Evolutionary conservation across 73 alveolate genomes (phyloP), one percentile per base, ranked within the genome.

Genomic region (Durusdinium trenchii): DNA sequence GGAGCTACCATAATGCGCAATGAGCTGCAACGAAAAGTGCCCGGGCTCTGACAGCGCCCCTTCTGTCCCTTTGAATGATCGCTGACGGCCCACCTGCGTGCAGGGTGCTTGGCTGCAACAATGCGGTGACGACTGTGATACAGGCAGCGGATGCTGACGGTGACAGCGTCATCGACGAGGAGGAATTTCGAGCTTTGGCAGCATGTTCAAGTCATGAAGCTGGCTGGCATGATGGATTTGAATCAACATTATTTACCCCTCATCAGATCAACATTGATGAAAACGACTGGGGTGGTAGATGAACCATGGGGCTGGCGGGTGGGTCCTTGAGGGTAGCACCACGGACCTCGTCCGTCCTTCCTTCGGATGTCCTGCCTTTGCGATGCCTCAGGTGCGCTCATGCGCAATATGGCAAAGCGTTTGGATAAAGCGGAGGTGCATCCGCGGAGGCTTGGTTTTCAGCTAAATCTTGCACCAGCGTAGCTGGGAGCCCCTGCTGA

Each of bases 31-130:
- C n/a, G n/a, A n/a, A n/a, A n/a, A n/a, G n/a, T n/a, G n/a, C n/a
- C n/a, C n/a, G n/a, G n/a, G n/a, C n/a, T n/a, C n/a, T n/a, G n/a
- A n/a, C n/a, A n/a, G n/a, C n/a, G n/a, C n/a, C n/a, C n/a, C n/a
- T n/a, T n/a, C n/a, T n/a, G n/a, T n/a, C n/a, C n/a, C n/a, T n/a
- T n/a, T n/a, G n/a, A n/a, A n/a, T n/a, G n/a, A n/a, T n/a, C n/a
- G n/a, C n/a, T n/a, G n/a, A n/a, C n/a, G n/a, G n/a, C n/a, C n/a
- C n/a, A n/a, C n/a, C n/a, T n/a, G n/a, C 52, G n/a, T 14, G 75
- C 78, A 91, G 97, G 97, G 97, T 91, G 97, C 76, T 91, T 38
- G 97, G 97, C 40, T 91, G 97, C 97, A 91, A 36, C 30, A 87
- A 91, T 87, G 46, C 97, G 48, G 97, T 91, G 89, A 47, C 64